Evolutionary conservation across 805 yeast genomes (phyloP).

Genomic region (Ogataea polymorpha): DNA sequence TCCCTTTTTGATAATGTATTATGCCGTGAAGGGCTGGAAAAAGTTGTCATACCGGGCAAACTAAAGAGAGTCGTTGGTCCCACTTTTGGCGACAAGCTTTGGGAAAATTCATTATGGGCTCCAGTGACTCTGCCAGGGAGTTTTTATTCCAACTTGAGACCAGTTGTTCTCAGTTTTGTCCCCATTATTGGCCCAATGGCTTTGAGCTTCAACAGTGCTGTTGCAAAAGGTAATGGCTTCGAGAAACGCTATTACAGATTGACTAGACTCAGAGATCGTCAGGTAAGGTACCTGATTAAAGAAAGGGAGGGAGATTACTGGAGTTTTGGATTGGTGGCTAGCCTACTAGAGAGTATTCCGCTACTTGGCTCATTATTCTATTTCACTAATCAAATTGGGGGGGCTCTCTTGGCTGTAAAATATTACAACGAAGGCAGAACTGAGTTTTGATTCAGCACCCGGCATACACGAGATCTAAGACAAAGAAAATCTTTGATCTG

Average conservation of each 20-base stretch:
- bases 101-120: slow-evolving; percentile 15
- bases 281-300: slow-evolving; percentile 24
- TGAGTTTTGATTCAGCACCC: slow-evolving; percentile 6
- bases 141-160: slow-evolving; percentile 11
- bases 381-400: slow-evolving; percentile 61
- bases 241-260: slow-evolving; percentile 25
- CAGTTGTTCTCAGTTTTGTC: slow-evolving; percentile 18
- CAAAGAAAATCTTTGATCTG: background rate
- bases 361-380: slow-evolving; percentile 47
- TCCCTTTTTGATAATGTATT: slow-evolving; percentile 27
- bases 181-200: slow-evolving; percentile 27
- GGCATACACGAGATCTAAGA: background rate
- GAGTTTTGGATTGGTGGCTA: slow-evolving; percentile 52
- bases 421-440: slow-evolving; percentile 21
- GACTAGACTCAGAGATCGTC: slow-evolving; percentile 26
- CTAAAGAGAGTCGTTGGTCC: slow-evolving; percentile 30
- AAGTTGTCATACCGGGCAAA: slow-evolving; percentile 33
- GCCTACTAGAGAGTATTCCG: slow-evolving; percentile 45
- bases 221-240: slow-evolving; percentile 16
- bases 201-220: slow-evolving; percentile 18
- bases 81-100: slow-evolving; percentile 23
- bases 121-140: slow-evolving; percentile 16
- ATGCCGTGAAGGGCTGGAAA: slow-evolving; percentile 27
- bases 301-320: slow-evolving; percentile 39
- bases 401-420: slow-evolving; percentile 56